Conservation (phyloP, 805 yeast species). For the Candida chauliodis region DNA sequence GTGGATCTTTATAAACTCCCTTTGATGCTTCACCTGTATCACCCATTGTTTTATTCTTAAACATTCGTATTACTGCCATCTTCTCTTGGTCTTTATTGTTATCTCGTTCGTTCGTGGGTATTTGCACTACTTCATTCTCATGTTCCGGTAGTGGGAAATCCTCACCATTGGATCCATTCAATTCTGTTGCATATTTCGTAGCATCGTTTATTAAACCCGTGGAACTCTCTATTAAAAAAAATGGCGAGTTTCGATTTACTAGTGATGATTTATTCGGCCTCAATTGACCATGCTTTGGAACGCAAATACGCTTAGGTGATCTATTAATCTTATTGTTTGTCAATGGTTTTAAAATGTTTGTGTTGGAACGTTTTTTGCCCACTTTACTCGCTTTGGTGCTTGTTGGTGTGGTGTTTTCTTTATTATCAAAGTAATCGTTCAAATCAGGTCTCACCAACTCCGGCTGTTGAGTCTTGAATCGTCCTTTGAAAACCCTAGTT, state of each 20-base stretch:
- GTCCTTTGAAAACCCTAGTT: conserved; percentile 32
- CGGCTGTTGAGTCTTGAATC: conserved; percentile 18
- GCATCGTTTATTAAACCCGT: conserved; percentile 62
- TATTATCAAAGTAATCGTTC: conserved; percentile 5
- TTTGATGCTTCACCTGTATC: conserved; percentile 4
- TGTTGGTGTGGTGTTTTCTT: not conserved
- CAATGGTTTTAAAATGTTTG: conserved; percentile 25
- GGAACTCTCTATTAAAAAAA: conserved; percentile 57
- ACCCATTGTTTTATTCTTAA: conserved; percentile 6
- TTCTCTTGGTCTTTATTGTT: conserved; percentile 22
- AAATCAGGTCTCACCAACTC: conserved; percentile 2
- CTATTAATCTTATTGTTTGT: conserved; percentile 12
- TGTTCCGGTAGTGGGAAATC: conserved; percentile 62
- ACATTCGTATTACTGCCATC: conserved; percentile 41
- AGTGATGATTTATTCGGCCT: conserved; percentile 32
- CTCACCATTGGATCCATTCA: conserved; percentile 58
- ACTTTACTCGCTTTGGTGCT: not conserved
- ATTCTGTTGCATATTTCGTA: conserved; percentile 65
- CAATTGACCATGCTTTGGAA: conserved; percentile 30
- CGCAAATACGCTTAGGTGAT: conserved; percentile 43
- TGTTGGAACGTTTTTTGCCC: not conserved
- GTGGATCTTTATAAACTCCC: conserved; percentile 16
- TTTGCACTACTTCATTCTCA: conserved; percentile 54
- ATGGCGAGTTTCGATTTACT: conserved; percentile 22
- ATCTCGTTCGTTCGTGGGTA: conserved; percentile 40